These are phyloP conservation scores for Immersiella caudata DNA, from an alignment of 495 filamentous ascomycete genomes.

Conservation along the genomic window DNA sequence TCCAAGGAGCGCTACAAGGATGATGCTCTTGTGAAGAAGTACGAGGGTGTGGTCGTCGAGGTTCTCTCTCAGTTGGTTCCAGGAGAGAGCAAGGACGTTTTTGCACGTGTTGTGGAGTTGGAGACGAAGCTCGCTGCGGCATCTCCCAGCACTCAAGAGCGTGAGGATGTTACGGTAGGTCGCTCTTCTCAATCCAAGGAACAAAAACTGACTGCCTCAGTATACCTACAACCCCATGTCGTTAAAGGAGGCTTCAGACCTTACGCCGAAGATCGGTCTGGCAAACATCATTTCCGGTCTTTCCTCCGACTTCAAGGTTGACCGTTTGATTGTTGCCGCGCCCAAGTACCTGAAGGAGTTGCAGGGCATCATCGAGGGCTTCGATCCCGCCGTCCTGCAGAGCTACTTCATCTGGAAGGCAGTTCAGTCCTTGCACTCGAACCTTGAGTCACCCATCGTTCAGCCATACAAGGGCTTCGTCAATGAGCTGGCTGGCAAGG, in stretches of 20 bases:
- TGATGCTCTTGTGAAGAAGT: slow-evolving; percentile 53
- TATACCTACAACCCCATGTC: slow-evolving; percentile 46
- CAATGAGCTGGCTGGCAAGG: slow-evolving; percentile 48
- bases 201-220: slow-evolving; percentile 5
- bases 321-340: slow-evolving; percentile 55
- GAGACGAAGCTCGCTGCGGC: slow-evolving; percentile 61
- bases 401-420: slow-evolving; percentile 42
- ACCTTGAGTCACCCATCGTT: slow-evolving; percentile 61
- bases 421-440: slow-evolving; percentile 40
- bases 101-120: slow-evolving; percentile 51
- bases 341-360: slow-evolving; percentile 37
- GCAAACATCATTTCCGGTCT: slow-evolving; percentile 55
- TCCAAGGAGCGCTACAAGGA: slow-evolving; percentile 66
- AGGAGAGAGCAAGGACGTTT: slow-evolving; percentile 21
- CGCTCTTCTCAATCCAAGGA: neutral
- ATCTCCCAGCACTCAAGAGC: slow-evolving; percentile 58
- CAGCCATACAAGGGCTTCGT: slow-evolving; percentile 61
- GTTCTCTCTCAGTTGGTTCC: slow-evolving; percentile 32
- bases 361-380: slow-evolving; percentile 33
- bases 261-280: slow-evolving; percentile 62
- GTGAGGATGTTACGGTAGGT: slow-evolving; percentile 18
- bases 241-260: slow-evolving; percentile 53
- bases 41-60: slow-evolving; percentile 47
- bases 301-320: slow-evolving; percentile 55
- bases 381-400: slow-evolving; percentile 39